Base-by-base conservation (phyloP, 441 rosid species). In the Brassica balearica region DNA sequence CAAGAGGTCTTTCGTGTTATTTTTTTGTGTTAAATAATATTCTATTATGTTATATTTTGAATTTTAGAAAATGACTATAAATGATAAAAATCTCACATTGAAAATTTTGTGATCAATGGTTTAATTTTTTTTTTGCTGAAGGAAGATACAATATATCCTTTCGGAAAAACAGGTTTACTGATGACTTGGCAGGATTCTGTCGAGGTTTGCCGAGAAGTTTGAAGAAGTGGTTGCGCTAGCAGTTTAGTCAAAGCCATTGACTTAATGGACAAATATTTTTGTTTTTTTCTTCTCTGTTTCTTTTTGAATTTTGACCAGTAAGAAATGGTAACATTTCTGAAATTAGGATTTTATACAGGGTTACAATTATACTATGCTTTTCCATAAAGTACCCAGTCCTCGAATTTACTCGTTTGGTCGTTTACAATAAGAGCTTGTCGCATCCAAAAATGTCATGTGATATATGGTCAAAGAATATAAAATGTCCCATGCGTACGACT, bases 361-460 rank as follows among this genome's bases (percentile, higher is more conserved):
- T 15, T 46, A 9, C 60, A 43, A 12, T 27, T 61, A 62, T 53
- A 41, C 2, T 8, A 55, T 27, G 19, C 48, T 65, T 8, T 29
- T 36, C 8, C 17, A 51, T 68, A 74, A 79, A 68, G 71, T n/a
- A 69, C 51, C 68, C 27, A 68, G 75, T 68, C 53, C 41, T 73
- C 8, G 75, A 79, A 79, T 74, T 79, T 69, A 74, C 82, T 73
- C 29, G 61, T 68, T 74, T 73, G 53, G 75, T 79, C 71, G 82
- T 68, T 79, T 68, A 73, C 66, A 79, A 38, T 17, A 38, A 79
- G 61, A 79, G 78, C 51, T 68, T 65, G 61, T 63, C 58, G 53
- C 78, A 69, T 68, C 82, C 75, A 79, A 73, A 72, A 53, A 51
- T 72, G 36, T 74, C 74, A 68, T 79, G 75, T 73, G 75, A 53